phyloP scores from a whole-genome alignment of 768 basidiomycete species.

The Pisolithus tinctorius region DNA sequence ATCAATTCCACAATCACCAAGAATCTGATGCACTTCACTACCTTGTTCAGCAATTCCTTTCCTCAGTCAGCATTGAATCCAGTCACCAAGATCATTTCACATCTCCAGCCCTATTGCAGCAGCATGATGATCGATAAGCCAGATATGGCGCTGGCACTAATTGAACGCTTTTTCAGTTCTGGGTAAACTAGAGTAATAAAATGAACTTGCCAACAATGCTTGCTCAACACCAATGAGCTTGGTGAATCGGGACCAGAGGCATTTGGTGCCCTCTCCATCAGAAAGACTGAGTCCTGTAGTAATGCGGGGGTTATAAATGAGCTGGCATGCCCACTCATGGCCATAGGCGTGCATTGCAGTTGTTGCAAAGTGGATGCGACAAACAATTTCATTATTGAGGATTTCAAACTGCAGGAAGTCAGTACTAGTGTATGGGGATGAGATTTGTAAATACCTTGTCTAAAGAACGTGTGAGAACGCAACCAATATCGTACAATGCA shows the following conservation, averaged over 20 bases:
- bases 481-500: no score
- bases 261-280: not conserved
- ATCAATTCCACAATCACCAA: not conserved
- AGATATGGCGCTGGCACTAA: conserved; percentile 22
- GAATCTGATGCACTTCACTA: not conserved
- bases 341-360: not conserved
- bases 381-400: not conserved
- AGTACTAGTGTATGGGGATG: not conserved
- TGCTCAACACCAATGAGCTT: conserved; percentile 30
- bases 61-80: conserved; percentile 20
- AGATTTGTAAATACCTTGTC: no score
- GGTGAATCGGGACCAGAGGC: conserved; percentile 27
- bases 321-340: no score
- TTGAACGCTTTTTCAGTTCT: no score
- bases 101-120: not conserved
- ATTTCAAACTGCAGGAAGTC: not conserved
- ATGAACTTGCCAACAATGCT: conserved; percentile 24
- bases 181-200: no score
- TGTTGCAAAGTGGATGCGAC: conserved; percentile 22
- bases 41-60: conserved; percentile 3
- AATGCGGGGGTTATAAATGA: no score
- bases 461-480: no score
- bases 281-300: no score
- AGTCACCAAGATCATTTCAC: conserved; percentile 25
- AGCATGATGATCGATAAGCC: conserved; percentile 7